Base-by-base conservation (phyloP, 2,329 filamentous ascomycete genomes). In the Myriangium duriaei region DNA sequence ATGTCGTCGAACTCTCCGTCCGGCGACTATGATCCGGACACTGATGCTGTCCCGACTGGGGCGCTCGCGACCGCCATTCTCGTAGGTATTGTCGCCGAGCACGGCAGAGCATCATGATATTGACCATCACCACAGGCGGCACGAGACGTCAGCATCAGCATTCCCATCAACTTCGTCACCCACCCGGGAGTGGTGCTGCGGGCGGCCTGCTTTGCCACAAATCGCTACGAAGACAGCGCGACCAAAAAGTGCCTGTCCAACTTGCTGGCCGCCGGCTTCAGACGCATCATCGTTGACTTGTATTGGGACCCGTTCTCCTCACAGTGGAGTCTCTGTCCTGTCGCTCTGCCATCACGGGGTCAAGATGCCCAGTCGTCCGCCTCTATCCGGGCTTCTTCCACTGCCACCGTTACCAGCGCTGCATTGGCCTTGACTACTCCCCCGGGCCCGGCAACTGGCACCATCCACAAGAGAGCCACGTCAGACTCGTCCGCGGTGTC, bases 131-230 rank as follows among this genome's bases (percentile, higher is more conserved):
- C 31, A 26, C 47, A 76, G 75, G 72, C 73, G 31, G 71, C 78
- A 53, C 61, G 76, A 54, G 76, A 81, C 60, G 59, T 77, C 29
- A 65, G 68, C 14, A 57, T 71, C 9, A 61, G 65, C 39, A 61
- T 79, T 5, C 76, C 76, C 2, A 68, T 81, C 48, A 77, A 80
- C 49, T 78, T 65, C 51, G 67, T 76, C 28, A 74, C 71, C 3
- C 56, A 61, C 11, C 70, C 75, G 7, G 71, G 67, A 1, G 63
- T 78, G 2, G 70, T 69, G 7, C 49, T 80, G 26, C 65, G 62
- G 2, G 62, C 69, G 17, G 74, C 72, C 7, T 81, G 76, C 51
- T 79, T 79, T 48, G 56, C 61, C 6, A 48, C 64, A 39, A 58
- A 62, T 5, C 56, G 62, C n/a, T 79, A 71, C 52, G 67, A 72